phyloP scores from a whole-genome alignment of 176 grass and related monocot species.

The Raddia distichophylla region DNA sequence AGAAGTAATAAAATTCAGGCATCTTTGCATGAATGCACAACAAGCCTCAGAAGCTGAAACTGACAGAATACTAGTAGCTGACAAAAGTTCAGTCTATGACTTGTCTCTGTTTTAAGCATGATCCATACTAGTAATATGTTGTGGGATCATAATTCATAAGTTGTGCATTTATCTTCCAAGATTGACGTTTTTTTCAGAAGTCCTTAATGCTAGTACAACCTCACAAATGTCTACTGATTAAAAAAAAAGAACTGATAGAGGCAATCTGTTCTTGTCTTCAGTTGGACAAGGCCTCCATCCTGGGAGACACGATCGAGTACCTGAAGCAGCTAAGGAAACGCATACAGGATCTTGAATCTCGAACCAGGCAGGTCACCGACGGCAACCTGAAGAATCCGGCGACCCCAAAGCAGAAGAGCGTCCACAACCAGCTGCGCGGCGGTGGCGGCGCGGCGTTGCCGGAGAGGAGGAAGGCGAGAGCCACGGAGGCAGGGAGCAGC shows the following conservation, averaged over 20 bases:
- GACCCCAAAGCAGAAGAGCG: neutral
- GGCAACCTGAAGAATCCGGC: constrained; percentile 8
- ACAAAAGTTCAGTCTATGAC: neutral
- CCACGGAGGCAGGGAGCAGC: constrained; percentile 27
- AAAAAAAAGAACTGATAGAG: neutral
- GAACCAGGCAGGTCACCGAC: constrained; percentile 35
- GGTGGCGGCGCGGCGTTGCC: neutral
- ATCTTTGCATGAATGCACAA: neutral
- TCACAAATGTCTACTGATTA: neutral
- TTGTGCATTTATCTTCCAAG: neutral
- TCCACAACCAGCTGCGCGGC: neutral
- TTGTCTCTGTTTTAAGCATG: neutral
- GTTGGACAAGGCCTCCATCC: constrained; percentile 89
- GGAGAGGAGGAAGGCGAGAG: constrained; percentile 35
- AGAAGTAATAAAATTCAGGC: neutral
- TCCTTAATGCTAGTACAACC: neutral
- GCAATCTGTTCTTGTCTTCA: constrained; percentile 22
- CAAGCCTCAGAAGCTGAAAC: neutral
- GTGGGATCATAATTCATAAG: neutral
- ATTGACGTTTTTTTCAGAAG: neutral
- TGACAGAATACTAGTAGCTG: neutral
- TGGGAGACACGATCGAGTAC: constrained; percentile 89
- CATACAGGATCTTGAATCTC: constrained; percentile 77
- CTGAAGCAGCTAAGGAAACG: constrained; percentile 71
- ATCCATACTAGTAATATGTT: neutral